Percentiles rank a stretch among this genome's conserved stretches.
Conservation (phyloP, 1,139 yeast genomes). For the Groenewaldozyma auringiensis region DNA sequence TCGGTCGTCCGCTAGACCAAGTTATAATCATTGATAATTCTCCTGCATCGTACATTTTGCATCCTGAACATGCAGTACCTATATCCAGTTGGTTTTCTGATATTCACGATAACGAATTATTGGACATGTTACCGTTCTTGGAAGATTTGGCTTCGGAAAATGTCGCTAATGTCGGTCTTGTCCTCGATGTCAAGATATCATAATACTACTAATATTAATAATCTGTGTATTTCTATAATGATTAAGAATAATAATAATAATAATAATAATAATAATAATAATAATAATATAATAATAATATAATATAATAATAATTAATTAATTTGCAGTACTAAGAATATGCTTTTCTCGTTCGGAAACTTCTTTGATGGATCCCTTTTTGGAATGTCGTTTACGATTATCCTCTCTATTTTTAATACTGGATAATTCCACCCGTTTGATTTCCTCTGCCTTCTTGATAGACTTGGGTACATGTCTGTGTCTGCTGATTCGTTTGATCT, state of each 20-base stretch:
- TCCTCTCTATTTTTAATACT: conserved; percentile 73
- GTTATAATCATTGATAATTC: conserved; percentile 90
- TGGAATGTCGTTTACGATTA: conserved; percentile 72
- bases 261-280: not conserved
- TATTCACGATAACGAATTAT: conserved; percentile 89
- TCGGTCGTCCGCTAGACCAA: conserved; percentile 85
- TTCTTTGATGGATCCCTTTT: conserved; percentile 56
- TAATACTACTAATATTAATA: not conserved
- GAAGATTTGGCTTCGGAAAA: conserved; percentile 62
- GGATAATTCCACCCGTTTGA: conserved; percentile 64
- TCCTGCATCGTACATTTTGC: conserved; percentile 94
- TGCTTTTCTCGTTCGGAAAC: conserved; percentile 69
- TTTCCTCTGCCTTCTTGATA: conserved; percentile 81
- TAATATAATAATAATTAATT: not conserved
- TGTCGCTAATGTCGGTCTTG: conserved; percentile 59
- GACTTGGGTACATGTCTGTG: conserved; percentile 83
- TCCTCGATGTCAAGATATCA: conserved; percentile 17
- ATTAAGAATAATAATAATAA: not conserved
- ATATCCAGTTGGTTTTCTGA: conserved; percentile 98
- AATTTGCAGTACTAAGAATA: conserved; percentile 65
- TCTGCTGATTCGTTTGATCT: conserved; percentile 76
- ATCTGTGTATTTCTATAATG: not conserved
- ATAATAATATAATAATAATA: conserved; percentile 1
- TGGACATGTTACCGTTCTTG: conserved; percentile 84
- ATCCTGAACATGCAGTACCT: conserved; percentile 98